Evolutionary conservation across 306 rosid species (phyloP).

Genomic region (Acmispon strigosus): DNA sequence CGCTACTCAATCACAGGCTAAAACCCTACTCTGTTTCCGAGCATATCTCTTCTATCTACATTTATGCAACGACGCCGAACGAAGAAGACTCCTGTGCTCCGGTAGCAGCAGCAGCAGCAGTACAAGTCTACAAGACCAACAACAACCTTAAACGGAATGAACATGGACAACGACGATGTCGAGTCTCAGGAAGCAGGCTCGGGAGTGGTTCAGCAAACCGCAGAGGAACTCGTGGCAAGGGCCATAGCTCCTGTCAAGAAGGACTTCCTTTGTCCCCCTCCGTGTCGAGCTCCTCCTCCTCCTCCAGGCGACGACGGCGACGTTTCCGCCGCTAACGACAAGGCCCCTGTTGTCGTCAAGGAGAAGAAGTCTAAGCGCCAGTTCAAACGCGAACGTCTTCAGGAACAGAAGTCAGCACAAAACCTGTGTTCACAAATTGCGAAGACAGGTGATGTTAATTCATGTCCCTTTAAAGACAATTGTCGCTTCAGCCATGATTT

Average conservation of each 20-base stretch:
- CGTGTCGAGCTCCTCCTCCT: slow-evolving; percentile 26
- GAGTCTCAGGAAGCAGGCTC: not conserved
- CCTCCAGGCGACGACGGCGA: slow-evolving; percentile 25
- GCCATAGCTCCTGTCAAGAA: slow-evolving; percentile 75
- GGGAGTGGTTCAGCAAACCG: slow-evolving; percentile 23
- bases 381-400: slow-evolving; percentile 87
- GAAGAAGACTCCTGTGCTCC: not conserved
- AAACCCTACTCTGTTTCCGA: not conserved
- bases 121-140: no score
- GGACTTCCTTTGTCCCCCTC: slow-evolving; percentile 62
- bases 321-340: slow-evolving; percentile 24
- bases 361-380: slow-evolving; percentile 96
- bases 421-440: slow-evolving; percentile 68
- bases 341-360: slow-evolving; percentile 36
- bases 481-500: slow-evolving; percentile 90
- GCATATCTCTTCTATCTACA: not conserved
- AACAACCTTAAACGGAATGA: no score
- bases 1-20: no score
- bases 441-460: slow-evolving; percentile 61
- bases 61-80: not conserved
- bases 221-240: slow-evolving; percentile 68
- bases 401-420: slow-evolving; percentile 59
- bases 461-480: slow-evolving; percentile 63
- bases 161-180: slow-evolving; percentile 27
- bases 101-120: not conserved